Evolutionary conservation across 192 early-diverging fungal species (phyloP), one percentile per base, ranked within the genome.

Genomic region (Ambispora gerdemannii): DNA sequence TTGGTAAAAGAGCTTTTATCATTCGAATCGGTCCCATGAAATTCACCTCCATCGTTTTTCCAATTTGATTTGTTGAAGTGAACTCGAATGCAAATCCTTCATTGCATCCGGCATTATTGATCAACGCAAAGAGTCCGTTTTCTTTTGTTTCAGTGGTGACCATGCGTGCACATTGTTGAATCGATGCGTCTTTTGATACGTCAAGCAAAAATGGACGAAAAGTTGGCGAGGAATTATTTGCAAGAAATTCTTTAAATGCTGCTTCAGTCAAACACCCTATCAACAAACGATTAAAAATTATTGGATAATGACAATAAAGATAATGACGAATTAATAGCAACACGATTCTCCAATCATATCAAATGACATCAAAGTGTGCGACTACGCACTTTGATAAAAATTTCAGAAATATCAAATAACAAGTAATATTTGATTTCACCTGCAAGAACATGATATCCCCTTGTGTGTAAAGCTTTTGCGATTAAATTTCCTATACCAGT

Each of bases 1-100:
- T 76, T 27, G 79, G 79, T 25, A 80, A 43, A 27, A 80, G 36
- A 13, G 72, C 74, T 51, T 80, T 80, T 25, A 75, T 70, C 43
- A 77, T 80, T 59, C 74, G 73, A 32, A 80, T 75, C 27, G 77
- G 70, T 7, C 79, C 79, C 67, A 77, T 80, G 56, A 74, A 80
- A 73, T 80, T 80, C 51, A 77, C 71, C 47, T 77, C 76, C 79
- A 80, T 80, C 19, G 77, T 73, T 75, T 75, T 77, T 36, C 17
- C 36, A 50, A 70, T 70, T 60, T 70, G 55, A 13, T 60, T 56
- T 17, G 28, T 32, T 20, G 68, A 61, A 22, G 68, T 70, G 38
- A 70, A 60, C 24, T 70, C 68, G 36, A 70, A 70, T n/a, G 68
- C 68, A 28, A 70, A 70, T 47, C 68, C 68, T 49, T 70, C 68